Conservation (phyloP, 192 early-diverging fungal species). For the Dissophora ornata region DNA sequence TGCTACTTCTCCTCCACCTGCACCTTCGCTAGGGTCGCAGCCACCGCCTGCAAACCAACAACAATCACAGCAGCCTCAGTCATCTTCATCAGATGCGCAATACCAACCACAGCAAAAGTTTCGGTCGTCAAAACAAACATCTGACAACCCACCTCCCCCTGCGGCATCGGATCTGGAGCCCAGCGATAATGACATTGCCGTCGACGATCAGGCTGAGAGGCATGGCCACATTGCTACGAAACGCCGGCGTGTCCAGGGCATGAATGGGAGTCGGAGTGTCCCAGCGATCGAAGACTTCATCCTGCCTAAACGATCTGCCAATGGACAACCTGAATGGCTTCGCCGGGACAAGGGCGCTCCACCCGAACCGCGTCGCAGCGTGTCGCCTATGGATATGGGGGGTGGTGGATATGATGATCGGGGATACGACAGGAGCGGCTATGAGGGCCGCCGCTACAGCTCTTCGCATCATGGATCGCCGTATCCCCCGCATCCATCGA, state of each 20-base stretch:
- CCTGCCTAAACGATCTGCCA: conserved; percentile 53
- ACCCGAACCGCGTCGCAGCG: conserved; percentile 12
- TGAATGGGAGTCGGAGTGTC: conserved; percentile 14
- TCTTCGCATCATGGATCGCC: conserved; percentile 10
- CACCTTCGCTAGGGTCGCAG: too few relatives aligned
- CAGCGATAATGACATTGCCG: neutral
- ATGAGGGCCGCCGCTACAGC: neutral
- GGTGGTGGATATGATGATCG: conserved; percentile 2
- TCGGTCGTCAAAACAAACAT: neutral
- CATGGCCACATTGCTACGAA: conserved; percentile 19
- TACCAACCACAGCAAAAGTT: neutral
- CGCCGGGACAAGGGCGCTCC: neutral
- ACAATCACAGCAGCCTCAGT: conserved; percentile 1
- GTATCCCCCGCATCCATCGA: conserved; percentile 6
- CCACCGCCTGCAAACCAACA: conserved; percentile 36
- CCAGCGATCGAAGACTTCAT: conserved; percentile 68
- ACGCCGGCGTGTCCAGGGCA: conserved; percentile 18
- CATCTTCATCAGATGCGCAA: conserved; percentile 5
- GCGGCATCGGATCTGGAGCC: conserved; percentile 24
- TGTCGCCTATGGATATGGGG: conserved; percentile 43
- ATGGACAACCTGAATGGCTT: conserved; percentile 46
- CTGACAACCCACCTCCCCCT: neutral
- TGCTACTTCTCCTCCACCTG: conserved; percentile 46
- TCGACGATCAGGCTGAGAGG: conserved; percentile 4
- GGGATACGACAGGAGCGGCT: neutral